Evolutionary conservation across 1,139 yeast species (phyloP).

Genomic region (Yamadazyma taylorii): DNA sequence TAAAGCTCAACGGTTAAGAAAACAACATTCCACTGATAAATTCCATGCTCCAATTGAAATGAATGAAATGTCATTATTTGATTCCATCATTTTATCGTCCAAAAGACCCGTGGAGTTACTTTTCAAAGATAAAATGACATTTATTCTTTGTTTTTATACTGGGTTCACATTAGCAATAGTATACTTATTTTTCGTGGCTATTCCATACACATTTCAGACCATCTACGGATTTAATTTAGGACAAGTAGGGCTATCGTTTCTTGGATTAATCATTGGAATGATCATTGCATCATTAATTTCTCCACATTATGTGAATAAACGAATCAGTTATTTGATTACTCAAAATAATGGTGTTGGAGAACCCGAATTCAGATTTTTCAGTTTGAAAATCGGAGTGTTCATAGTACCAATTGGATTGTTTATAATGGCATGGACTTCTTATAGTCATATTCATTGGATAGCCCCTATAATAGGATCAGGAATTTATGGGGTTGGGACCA

Average conservation of each 20-base stretch:
- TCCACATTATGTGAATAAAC: constrained; percentile 24
- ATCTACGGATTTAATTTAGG: constrained; percentile 44
- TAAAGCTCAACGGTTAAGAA: constrained; percentile 54
- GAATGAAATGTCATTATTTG: constrained; percentile 21
- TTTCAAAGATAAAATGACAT: constrained; percentile 61
- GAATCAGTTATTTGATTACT: constrained; percentile 22
- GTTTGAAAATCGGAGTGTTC: constrained; percentile 36
- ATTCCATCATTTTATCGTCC: constrained; percentile 38
- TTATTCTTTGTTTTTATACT: constrained; percentile 58
- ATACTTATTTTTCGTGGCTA: constrained; percentile 62
- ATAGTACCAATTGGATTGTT: constrained; percentile 38
- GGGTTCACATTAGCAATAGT: constrained; percentile 61
- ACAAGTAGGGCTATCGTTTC: constrained; percentile 48
- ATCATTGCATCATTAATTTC: constrained; percentile 23
- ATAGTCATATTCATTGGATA: constrained; percentile 39
- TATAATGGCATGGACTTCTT: constrained; percentile 44
- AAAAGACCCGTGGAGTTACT: constrained; percentile 56
- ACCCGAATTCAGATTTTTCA: constrained; percentile 40
- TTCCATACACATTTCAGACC: constrained; percentile 53
- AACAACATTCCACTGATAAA: constrained; percentile 39
- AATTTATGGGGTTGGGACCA: constrained; percentile 37
- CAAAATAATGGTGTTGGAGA: constrained; percentile 31
- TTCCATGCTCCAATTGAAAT: constrained; percentile 52
- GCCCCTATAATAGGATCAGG: constrained; percentile 40
- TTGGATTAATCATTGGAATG: constrained; percentile 55